Percentiles rank a stretch among this genome's conserved stretches.
phyloP scores from a whole-genome alignment of 202 grass and related monocot species.

The Digitaria exilis region DNA sequence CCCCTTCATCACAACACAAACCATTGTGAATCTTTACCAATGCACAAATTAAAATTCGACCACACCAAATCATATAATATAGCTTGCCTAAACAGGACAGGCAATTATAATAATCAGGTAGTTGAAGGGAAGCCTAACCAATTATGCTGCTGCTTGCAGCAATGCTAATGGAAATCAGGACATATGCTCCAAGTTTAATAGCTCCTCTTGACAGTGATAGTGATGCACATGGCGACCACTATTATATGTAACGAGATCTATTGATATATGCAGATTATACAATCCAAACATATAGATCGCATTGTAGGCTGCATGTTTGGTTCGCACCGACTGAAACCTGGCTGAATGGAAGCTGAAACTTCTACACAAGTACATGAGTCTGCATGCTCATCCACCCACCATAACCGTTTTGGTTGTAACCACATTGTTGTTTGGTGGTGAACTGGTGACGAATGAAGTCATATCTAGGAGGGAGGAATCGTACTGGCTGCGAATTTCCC shows the following conservation, averaged over 20 bases:
- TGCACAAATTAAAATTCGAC: background rate
- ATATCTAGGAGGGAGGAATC: constrained; percentile 22
- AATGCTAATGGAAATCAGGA: constrained; percentile 4
- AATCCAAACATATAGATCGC: constrained; percentile 14
- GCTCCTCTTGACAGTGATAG: constrained; percentile 15
- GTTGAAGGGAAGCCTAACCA: constrained; percentile 27
- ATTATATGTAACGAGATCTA: constrained; percentile 17
- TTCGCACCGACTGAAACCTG: constrained; percentile 36
- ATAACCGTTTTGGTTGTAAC: constrained; percentile 55
- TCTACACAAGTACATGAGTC: background rate
- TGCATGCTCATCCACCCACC: constrained; percentile 43
- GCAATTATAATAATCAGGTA: constrained; percentile 13
- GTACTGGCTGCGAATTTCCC: background rate
- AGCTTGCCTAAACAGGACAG: background rate
- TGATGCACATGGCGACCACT: constrained; percentile 4
- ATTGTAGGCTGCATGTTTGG: constrained; percentile 19
- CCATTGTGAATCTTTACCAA: background rate
- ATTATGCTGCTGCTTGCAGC: constrained; percentile 7
- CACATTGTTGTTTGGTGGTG: constrained; percentile 25
- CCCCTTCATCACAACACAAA: background rate
- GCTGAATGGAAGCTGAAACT: constrained; percentile 40
- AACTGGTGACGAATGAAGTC: background rate
- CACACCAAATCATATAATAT: background rate
- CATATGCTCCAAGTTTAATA: constrained; percentile 28
- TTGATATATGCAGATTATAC: background rate